These are phyloP conservation scores for Boechera stricta DNA, from an alignment of 345 rosid species.

Conservation along the genomic window DNA sequence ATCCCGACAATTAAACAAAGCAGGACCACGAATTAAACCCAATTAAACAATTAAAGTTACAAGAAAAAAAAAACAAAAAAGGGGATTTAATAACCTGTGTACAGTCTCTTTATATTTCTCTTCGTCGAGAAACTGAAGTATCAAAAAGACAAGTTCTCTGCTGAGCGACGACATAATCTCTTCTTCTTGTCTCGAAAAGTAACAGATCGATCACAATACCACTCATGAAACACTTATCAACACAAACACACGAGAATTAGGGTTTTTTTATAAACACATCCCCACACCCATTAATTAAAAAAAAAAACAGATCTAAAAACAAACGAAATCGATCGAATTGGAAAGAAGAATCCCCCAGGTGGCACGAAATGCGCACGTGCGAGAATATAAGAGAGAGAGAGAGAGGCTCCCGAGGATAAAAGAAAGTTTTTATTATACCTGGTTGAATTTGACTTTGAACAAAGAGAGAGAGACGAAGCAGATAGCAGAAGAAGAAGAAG, in stretches of 20 bases:
- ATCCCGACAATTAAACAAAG: conserved; percentile 16
- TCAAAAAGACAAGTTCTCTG: conserved; percentile 47
- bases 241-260: conserved; percentile 27
- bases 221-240: conserved; percentile 34
- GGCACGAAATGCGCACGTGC: conserved; percentile 38
- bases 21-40: neutral
- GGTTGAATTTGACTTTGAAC: conserved; percentile 38
- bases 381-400: conserved; percentile 20
- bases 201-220: conserved; percentile 38
- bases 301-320: conserved; percentile 37
- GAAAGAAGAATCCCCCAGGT: conserved; percentile 28
- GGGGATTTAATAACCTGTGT: conserved; percentile 37
- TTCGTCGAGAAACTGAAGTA: conserved; percentile 50
- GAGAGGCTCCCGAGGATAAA: conserved; percentile 10
- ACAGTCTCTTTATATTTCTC: conserved; percentile 52
- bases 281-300: neutral
- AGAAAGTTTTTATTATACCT: no score
- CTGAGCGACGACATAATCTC: conserved; percentile 47
- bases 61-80: neutral
- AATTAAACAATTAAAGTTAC: neutral
- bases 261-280: conserved; percentile 30
- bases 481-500: conserved; percentile 19
- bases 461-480: conserved; percentile 26
- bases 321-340: conserved; percentile 30
- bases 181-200: neutral